Evolutionary conservation across 176 grass and related monocot genomes (phyloP).

Genomic region (Metroxylon sagu): DNA sequence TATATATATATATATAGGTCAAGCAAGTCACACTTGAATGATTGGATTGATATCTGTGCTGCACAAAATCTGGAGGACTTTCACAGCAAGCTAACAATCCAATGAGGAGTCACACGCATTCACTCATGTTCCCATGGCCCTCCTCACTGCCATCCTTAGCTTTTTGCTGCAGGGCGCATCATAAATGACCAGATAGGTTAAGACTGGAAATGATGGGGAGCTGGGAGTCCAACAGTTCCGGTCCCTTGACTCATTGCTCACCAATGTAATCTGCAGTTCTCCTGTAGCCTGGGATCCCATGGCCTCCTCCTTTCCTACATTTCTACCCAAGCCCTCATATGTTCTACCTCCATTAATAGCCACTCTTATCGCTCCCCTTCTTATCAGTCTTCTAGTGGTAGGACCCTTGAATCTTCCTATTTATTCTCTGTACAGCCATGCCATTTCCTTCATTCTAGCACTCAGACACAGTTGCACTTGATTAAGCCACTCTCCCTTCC

Average conservation of each 20-base stretch:
- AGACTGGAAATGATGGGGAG: neutral
- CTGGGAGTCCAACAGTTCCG: neutral
- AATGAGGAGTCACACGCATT: neutral
- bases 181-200: neutral
- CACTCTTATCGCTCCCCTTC: neutral
- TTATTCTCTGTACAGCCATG: neutral
- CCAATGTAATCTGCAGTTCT: neutral
- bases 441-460: neutral
- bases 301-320: neutral
- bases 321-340: constrained; percentile 9
- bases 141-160: neutral
- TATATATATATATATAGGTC: too few relatives aligned
- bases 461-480: neutral
- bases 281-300: neutral
- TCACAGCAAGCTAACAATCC: neutral
- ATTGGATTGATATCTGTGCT: neutral
- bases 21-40: neutral
- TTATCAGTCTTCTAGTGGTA: neutral
- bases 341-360: neutral
- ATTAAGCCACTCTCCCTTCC: neutral
- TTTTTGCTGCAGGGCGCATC: neutral
- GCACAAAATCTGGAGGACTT: neutral
- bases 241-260: neutral
- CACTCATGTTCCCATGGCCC: neutral
- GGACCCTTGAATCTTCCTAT: constrained; percentile 2